Conservation (phyloP, 2,329 filamentous ascomycete species). For the Phialophora macrospora region DNA sequence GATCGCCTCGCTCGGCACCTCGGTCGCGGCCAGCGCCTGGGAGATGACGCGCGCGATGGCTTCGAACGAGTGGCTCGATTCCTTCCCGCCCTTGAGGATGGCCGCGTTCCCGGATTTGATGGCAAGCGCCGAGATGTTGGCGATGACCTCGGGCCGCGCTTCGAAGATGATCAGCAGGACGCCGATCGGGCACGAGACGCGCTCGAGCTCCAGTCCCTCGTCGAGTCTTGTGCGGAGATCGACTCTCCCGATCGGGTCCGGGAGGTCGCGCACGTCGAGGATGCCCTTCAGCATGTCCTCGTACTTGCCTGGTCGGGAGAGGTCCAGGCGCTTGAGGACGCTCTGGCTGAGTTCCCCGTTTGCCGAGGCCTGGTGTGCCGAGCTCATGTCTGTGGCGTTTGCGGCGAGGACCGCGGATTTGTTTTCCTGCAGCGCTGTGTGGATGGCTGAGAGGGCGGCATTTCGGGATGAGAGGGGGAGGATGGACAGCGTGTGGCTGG, state of each 20-base stretch:
- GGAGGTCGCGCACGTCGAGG: constrained; percentile 78
- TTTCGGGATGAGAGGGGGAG: constrained; percentile 78
- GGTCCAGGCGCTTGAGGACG: constrained; percentile 84
- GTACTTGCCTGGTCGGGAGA: constrained; percentile 86
- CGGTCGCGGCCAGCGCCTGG: constrained; percentile 70
- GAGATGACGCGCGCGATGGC: constrained; percentile 88
- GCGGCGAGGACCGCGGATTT: constrained; percentile 80
- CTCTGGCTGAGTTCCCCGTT: constrained; percentile 78
- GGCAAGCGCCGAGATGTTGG: constrained; percentile 93
- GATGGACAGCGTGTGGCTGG: constrained; percentile 81
- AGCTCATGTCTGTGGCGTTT: constrained; percentile 80
- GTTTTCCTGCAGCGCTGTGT: constrained; percentile 72
- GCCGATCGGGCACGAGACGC: constrained; percentile 91
- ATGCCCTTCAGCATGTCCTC: constrained; percentile 98
- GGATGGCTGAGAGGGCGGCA: constrained; percentile 79
- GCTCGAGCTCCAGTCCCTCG: constrained; percentile 80
- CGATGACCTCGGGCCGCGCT: constrained; percentile 95
- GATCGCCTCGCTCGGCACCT: constrained; percentile 82
- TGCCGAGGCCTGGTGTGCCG: constrained; percentile 73
- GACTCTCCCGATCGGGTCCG: constrained; percentile 90
- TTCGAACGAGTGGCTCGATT: constrained; percentile 92
- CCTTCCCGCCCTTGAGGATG: constrained; percentile 95
- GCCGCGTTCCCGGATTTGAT: constrained; percentile 98
- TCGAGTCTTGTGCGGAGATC: constrained; percentile 85
- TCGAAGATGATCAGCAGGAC: constrained; percentile 99